Evolutionary conservation across 495 filamentous ascomycete genomes (phyloP).

Genomic region (Xylaria sp.): DNA sequence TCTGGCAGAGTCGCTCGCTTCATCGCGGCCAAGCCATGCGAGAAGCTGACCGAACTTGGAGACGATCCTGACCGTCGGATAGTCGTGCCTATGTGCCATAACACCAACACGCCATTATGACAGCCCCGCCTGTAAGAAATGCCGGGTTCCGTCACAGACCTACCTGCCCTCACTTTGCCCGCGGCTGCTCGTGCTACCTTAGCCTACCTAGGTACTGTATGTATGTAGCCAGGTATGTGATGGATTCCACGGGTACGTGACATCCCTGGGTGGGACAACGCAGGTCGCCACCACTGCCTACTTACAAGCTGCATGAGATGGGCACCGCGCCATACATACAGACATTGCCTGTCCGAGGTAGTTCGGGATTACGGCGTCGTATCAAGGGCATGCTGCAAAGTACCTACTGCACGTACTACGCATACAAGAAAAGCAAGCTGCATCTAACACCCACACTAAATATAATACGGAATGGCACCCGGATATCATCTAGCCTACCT

Average conservation of each 20-base stretch:
- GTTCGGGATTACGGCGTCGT: constrained; percentile 1
- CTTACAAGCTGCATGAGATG: background rate
- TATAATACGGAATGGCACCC: background rate
- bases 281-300: background rate
- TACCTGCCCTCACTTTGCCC: background rate
- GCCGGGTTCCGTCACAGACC: background rate
- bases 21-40: constrained; percentile 24
- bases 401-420: background rate
- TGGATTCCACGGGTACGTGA: background rate
- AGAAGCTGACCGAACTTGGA: constrained; percentile 1
- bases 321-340: too few species aligned
- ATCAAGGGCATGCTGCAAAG: constrained; percentile 8
- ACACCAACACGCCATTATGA: constrained; percentile 16
- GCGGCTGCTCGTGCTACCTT: background rate
- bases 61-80: constrained; percentile 29
- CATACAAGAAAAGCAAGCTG: background rate
- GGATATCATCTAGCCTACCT: background rate
- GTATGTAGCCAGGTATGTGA: background rate
- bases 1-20: constrained; percentile 8
- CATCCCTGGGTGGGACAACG: background rate
- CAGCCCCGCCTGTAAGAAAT: background rate
- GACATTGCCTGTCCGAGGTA: background rate
- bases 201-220: background rate
- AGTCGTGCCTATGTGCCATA: constrained; percentile 28
- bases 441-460: background rate